Conservation (phyloP, 805 yeast species). For the Sporopachydermia quercuum region DNA sequence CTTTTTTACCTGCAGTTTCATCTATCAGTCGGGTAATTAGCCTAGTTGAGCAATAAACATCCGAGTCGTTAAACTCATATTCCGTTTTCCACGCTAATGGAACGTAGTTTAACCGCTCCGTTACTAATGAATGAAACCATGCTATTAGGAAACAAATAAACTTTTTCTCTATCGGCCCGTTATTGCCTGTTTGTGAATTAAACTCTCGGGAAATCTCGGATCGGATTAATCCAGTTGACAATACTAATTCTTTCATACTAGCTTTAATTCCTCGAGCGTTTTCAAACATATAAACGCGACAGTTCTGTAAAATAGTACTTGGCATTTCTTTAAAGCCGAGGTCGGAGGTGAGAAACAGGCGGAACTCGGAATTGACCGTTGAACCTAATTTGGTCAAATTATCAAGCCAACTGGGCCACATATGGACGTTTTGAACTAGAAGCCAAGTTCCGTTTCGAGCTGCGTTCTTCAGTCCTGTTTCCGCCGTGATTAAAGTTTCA, state of each 20-base stretch:
- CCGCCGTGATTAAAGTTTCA: conserved; percentile 48
- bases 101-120: conserved; percentile 40
- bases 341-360: conserved; percentile 52
- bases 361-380: conserved; percentile 23
- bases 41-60: conserved; percentile 34
- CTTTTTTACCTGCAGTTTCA: conserved; percentile 12
- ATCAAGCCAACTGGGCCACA: conserved; percentile 51
- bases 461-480: conserved; percentile 32
- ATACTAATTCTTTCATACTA: conserved; percentile 25
- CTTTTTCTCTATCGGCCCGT: conserved; percentile 27
- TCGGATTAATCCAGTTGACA: neutral
- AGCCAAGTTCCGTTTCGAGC: conserved; percentile 50
- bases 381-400: conserved; percentile 33
- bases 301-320: conserved; percentile 35
- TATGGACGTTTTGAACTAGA: conserved; percentile 66
- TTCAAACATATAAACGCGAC: conserved; percentile 47
- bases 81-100: conserved; percentile 47
- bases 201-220: conserved; percentile 15
- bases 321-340: conserved; percentile 33
- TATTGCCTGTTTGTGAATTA: conserved; percentile 6
- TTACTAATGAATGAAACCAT: conserved; percentile 58
- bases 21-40: conserved; percentile 29
- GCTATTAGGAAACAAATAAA: conserved; percentile 38
- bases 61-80: conserved; percentile 67
- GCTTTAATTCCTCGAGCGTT: conserved; percentile 43